Conservation (phyloP, 2,329 filamentous ascomycete species). For the Botrytis elliptica region DNA sequence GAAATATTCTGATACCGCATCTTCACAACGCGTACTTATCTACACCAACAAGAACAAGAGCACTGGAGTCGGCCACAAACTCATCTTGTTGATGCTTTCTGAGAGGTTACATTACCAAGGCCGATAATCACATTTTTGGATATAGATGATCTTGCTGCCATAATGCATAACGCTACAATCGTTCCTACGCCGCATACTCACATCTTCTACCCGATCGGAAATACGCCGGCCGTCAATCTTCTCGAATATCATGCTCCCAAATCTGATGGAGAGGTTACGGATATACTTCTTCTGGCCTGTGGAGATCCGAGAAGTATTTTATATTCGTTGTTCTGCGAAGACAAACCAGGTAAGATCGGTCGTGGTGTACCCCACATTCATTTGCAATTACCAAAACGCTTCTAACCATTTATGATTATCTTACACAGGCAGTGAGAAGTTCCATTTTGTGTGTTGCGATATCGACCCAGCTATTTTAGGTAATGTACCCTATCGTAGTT, state of each 20-base stretch:
- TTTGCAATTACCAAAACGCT: background rate
- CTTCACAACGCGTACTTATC: background rate
- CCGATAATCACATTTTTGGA: background rate
- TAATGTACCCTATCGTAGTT: background rate
- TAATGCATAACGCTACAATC: background rate
- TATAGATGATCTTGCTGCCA: background rate
- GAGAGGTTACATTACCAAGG: background rate
- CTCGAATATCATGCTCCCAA: slow-evolving; percentile 3
- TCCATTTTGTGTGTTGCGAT: background rate
- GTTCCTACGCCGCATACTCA: background rate
- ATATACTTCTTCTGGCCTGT: slow-evolving; percentile 19
- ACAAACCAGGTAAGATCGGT: slow-evolving; percentile 14
- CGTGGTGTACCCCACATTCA: background rate
- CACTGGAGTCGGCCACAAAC: background rate
- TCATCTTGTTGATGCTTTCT: background rate
- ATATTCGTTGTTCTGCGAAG: slow-evolving; percentile 20
- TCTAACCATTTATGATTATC: background rate
- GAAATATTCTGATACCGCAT: background rate
- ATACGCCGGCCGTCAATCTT: background rate
- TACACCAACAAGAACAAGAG: background rate
- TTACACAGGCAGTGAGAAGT: background rate
- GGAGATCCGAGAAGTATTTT: slow-evolving; percentile 19
- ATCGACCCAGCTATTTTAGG: background rate
- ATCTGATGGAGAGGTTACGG: background rate
- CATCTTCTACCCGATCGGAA: background rate